A percentile compares a stretch with the other conserved stretches of the same genome.
Evolutionary conservation across 257 asterid species (phyloP).

Genomic region (Nicotiana benthamiana): DNA sequence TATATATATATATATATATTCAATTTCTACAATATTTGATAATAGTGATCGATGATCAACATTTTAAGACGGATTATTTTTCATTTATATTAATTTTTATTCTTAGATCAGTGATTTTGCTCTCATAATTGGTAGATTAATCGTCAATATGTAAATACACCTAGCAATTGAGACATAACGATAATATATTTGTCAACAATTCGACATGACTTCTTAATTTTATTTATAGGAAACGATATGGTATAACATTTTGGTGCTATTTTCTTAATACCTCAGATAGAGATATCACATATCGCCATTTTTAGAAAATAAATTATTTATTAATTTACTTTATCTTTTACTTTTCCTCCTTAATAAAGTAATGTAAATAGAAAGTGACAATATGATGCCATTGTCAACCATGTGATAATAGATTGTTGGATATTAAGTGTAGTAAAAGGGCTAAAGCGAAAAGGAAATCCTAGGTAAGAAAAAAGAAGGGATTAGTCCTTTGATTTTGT

Average conservation of each 20-base stretch:
- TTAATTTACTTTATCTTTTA: not conserved
- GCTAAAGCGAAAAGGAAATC: slow-evolving; percentile 25
- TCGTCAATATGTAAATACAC: not conserved
- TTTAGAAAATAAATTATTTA: not conserved
- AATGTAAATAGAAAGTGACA: not conserved
- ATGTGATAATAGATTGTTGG: not conserved
- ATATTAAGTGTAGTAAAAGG: not conserved
- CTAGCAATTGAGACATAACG: not conserved
- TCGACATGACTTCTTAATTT: not conserved
- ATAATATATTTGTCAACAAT: not conserved
- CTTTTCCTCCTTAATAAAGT: not conserved
- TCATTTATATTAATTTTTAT: too few relatives aligned
- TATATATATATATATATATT: too few relatives aligned
- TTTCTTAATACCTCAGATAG: not conserved
- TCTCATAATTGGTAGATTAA: not conserved
- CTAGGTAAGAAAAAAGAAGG: slow-evolving; percentile 14
- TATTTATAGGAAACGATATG: not conserved
- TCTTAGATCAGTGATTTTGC: not conserved
- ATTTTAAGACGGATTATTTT: too few relatives aligned
- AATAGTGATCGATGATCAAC: too few relatives aligned
- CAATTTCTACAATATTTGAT: too few relatives aligned
- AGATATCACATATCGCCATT: not conserved
- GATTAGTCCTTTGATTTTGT: not conserved
- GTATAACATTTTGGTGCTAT: not conserved
- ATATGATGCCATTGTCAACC: not conserved